Conservation (phyloP, 1,284 basidiomycete genomes). For the Bjerkandera adusta region DNA sequence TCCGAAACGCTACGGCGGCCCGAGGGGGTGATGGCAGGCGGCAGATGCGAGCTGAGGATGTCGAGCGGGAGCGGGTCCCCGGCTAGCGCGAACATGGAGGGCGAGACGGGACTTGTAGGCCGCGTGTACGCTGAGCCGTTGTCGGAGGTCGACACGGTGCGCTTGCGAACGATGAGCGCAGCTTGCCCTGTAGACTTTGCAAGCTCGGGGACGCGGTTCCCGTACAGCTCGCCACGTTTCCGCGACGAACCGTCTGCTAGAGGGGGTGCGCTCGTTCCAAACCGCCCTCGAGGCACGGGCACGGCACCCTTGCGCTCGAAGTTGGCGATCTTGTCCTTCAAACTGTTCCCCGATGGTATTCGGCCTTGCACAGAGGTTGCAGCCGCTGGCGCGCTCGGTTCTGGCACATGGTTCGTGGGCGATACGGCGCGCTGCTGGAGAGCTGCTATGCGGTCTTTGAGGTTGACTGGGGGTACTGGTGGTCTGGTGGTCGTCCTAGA, state of each 20-base stretch:
- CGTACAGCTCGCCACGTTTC: slow-evolving; percentile 64
- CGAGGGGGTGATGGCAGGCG: slow-evolving; percentile 2
- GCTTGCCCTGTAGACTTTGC: slow-evolving; percentile 24
- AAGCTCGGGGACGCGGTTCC: slow-evolving; percentile 60
- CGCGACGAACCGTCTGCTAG: slow-evolving; percentile 41
- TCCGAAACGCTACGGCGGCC: slow-evolving; percentile 22
- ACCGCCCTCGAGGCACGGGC: slow-evolving; percentile 70
- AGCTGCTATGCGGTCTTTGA: slow-evolving; percentile 76
- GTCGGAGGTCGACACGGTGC: slow-evolving; percentile 15
- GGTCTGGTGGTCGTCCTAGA: slow-evolving; percentile 33
- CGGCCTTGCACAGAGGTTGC: no score
- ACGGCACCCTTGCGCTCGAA: slow-evolving; percentile 76
- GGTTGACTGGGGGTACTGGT: slow-evolving; percentile 49
- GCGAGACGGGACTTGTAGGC: slow-evolving; percentile 2
- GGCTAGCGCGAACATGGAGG: no score
- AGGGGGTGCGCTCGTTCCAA: slow-evolving; percentile 66
- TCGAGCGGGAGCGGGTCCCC: slow-evolving; percentile 6
- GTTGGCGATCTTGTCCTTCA: slow-evolving; percentile 72
- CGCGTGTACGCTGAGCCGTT: neutral
- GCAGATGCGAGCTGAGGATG: no score
- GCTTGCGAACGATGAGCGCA: slow-evolving; percentile 8
- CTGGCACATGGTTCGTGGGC: slow-evolving; percentile 19
- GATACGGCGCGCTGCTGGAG: slow-evolving; percentile 58
- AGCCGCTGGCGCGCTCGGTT: slow-evolving; percentile 9
- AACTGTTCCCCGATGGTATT: slow-evolving; percentile 30